Base-by-base conservation (phyloP, 176 grass and related monocot species). In the Sorghum bicolor region DNA sequence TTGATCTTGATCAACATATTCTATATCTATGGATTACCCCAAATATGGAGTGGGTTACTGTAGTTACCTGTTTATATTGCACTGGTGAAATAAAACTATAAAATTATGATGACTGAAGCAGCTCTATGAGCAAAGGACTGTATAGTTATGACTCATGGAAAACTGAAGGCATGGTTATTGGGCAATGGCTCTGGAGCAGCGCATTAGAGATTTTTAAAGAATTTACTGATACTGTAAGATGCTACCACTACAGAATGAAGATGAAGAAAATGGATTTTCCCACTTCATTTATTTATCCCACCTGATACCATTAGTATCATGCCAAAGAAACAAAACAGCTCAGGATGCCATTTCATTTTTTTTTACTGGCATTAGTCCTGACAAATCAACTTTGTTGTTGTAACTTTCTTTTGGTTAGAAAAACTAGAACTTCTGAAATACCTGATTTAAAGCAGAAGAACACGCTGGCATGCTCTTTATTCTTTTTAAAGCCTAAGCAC, bases 401-500 rank as follows among this genome's bases (percentile, higher is more conserved):
- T 6, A 14, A 15, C 60, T 39, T 70, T 57, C 19, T 57, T 58
- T 24, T 25, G 22, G 55, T 58, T 58, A 25, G 11, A 58, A 55
- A n/a, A 57, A 47, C 53, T 58, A 57, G 58, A 31, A 86, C 22
- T 60, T 57, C n/a, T 60, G 55, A 68, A 61, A 79, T 83, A 22
- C 37, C 48, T 28, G 67, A 55, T 55, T 64, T 77, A 61, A 85
- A 89, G 43, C 11, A 10, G 43, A 82, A 78, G 83, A 53, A 86
- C 73, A 83, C 67, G 48, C 26, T 82, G 60, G 34, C 26, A 20
- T 75, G 45, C 20, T 74, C 26, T 81, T 76, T 33, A 14, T 75
- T 81, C 47, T 67, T 34, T 41, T 40, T 75, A 43, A 75, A 70
- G 64, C 20, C 20, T 70, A 79, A 37, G 52, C 52, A 62, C 71